These are phyloP conservation scores for Camellia lanceoleosa DNA, from an alignment of 148 eudicot species.

Conservation along the genomic window DNA sequence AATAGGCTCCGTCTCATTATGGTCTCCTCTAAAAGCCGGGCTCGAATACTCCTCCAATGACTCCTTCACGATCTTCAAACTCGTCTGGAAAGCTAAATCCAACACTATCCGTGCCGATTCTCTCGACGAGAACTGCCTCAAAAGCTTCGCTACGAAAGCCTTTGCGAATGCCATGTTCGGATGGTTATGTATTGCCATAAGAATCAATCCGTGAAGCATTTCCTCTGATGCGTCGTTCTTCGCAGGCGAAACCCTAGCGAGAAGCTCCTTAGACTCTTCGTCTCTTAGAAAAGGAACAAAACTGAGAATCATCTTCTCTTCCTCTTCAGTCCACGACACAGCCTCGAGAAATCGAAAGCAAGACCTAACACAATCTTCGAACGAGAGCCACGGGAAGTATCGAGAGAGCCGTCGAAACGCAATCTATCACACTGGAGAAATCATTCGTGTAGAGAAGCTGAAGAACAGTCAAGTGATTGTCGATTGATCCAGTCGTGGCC, in stretches of 20 bases:
- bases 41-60: slow-evolving; percentile 88
- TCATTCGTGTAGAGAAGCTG: slow-evolving; percentile 59
- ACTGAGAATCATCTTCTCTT: slow-evolving; percentile 50
- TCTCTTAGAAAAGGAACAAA: slow-evolving; percentile 50
- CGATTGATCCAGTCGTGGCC: slow-evolving; percentile 37
- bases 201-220: slow-evolving; percentile 69
- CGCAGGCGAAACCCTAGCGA: slow-evolving; percentile 63
- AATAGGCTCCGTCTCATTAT: slow-evolving; percentile 80
- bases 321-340: slow-evolving; percentile 92
- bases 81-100: slow-evolving; percentile 51
- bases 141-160: slow-evolving; percentile 79
- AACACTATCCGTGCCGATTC: slow-evolving; percentile 64
- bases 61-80: slow-evolving; percentile 67
- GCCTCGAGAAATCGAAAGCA: slow-evolving; percentile 74
- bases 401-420: slow-evolving; percentile 39
- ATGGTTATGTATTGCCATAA: slow-evolving; percentile 64
- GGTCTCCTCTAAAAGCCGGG: slow-evolving; percentile 73
- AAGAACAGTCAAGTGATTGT: slow-evolving; percentile 47
- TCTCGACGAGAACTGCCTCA: slow-evolving; percentile 65
- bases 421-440: slow-evolving; percentile 31
- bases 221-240: slow-evolving; percentile 44
- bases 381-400: slow-evolving; percentile 65
- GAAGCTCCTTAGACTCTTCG: slow-evolving; percentile 55
- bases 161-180: slow-evolving; percentile 75
- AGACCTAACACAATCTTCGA: slow-evolving; percentile 69